phyloP scores from a whole-genome alignment of 169 alveolate genomes.

The Cryptosporidium sp. region DNA sequence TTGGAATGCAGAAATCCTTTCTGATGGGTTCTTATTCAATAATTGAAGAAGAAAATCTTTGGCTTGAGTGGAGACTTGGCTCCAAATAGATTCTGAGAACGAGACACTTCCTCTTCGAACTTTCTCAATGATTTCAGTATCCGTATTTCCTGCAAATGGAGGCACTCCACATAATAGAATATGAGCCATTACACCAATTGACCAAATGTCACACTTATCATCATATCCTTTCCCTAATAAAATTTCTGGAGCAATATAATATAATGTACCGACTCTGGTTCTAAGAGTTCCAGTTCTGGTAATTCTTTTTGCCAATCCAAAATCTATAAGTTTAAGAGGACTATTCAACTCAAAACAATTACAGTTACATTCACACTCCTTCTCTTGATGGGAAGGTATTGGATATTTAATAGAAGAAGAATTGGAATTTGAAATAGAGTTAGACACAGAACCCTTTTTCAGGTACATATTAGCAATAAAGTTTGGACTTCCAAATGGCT shows the following conservation, averaged over 20 bases:
- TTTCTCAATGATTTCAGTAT: constrained; percentile 55
- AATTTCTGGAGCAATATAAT: constrained; percentile 95
- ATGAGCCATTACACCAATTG: constrained; percentile 92
- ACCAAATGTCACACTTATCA: constrained; percentile 94
- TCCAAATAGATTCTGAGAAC: constrained; percentile 72
- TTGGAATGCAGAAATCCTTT: constrained; percentile 79
- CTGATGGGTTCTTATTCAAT: constrained; percentile 65
- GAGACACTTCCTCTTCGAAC: constrained; percentile 51
- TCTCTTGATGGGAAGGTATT: background rate
- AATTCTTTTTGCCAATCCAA: constrained; percentile 82
- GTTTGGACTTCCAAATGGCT: background rate
- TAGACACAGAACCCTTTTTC: background rate
- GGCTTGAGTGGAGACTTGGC: constrained; percentile 67
- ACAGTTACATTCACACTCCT: constrained; percentile 10
- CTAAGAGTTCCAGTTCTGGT: constrained; percentile 80
- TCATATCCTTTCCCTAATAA: constrained; percentile 88
- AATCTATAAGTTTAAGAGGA: constrained; percentile 82
- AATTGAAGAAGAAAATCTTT: constrained; percentile 72
- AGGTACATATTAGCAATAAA: background rate
- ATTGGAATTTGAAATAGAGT: background rate
- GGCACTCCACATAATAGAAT: constrained; percentile 91
- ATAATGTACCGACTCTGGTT: constrained; percentile 89
- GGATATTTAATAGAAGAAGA: constrained; percentile 6
- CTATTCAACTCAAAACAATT: constrained; percentile 54
- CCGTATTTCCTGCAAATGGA: constrained; percentile 81